A percentile compares a stretch with the other conserved stretches of the same genome.
These are phyloP conservation scores for Microbotryomycetes sp. DNA, from an alignment of 1,284 basidiomycete genomes.

Conservation along the genomic window DNA sequence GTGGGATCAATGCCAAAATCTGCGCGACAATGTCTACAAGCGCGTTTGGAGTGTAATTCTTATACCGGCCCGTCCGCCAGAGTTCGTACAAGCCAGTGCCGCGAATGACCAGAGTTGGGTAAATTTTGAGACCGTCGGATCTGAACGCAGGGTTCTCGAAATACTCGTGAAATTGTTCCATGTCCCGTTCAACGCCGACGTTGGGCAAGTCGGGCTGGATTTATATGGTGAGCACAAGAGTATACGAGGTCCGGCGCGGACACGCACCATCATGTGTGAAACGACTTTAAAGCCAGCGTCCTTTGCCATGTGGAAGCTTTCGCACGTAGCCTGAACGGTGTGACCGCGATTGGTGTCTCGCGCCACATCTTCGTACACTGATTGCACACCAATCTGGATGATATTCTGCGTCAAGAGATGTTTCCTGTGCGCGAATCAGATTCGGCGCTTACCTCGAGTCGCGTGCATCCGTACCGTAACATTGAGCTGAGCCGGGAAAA, in stretches of 20 bases:
- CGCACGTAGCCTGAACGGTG: conserved; percentile 93
- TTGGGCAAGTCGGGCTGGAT: conserved; percentile 65
- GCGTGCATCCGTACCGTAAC: conserved; percentile 97
- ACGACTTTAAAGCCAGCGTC: conserved; percentile 99
- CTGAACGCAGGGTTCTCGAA: conserved; percentile 98
- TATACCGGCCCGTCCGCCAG: conserved; percentile 53
- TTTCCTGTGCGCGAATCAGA: too few relatives aligned
- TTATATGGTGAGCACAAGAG: background rate
- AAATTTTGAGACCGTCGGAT: conserved; percentile 95
- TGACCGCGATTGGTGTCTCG: conserved; percentile 93
- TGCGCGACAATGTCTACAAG: conserved; percentile 94
- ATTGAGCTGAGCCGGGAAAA: conserved; percentile 64
- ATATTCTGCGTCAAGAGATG: background rate
- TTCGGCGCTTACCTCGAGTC: conserved; percentile 56
- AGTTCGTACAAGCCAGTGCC: conserved; percentile 69
- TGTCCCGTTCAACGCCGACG: conserved; percentile 91
- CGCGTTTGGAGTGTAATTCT: conserved; percentile 98
- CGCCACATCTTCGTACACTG: conserved; percentile 98
- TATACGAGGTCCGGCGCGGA: background rate
- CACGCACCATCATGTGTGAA: conserved; percentile 80
- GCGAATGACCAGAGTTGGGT: conserved; percentile 95
- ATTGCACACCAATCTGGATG: conserved; percentile 80
- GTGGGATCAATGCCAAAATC: conserved; percentile 92
- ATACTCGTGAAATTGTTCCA: conserved; percentile 96
- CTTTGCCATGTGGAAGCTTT: conserved; percentile 97